Evolutionary conservation across 768 basidiomycete species (phyloP), one percentile per base, ranked within the genome.

Genomic region (Macrolepiota fuliginosa): DNA sequence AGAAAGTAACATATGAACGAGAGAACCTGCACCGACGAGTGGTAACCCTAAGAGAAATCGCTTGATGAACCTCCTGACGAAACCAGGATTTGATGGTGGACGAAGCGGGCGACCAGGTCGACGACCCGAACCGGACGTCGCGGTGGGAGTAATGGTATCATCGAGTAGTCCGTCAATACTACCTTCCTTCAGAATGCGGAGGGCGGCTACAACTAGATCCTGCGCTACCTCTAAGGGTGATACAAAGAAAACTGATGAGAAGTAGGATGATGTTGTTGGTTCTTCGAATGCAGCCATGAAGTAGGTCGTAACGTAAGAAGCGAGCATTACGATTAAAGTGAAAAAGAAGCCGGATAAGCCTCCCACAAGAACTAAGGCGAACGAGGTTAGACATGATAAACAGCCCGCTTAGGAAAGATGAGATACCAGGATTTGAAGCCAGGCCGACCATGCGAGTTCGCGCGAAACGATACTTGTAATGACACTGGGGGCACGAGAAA

Each of bases 1-100:
- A 2, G 89, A 83, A 11, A 86, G 63, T 15, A 93, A 72, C 83
- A 91, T 83, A 56, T 90, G 89, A 17, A 91, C 81, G 46, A 93
- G 72, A 15, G 89, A 92, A 19, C 85, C 85, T 42, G 89, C 90
- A 10, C 91, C 91, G 12, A 94, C 81, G 60, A 92, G 79, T 29
- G 92, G 91, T 13, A 93, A 76, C 24, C 92, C 92, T 25, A 94
- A 70, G 12, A 93, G 65, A 70, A 93, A 88, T n/a, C 91, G 85
- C 45, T 82, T 84, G 56, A 89, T 63, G 65, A 92, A 83, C 35
- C 80, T 76, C 61, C 73, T 76, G 10, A 91, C 42, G 42, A 90
- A 61, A 39, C 87, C 77, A 13, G 83, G 74, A 24, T 72, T 70
- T 24, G 72, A 65, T 47, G 58, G 67, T 65, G 65, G 66, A 59